Conservation (phyloP, 108 stramenopile genomes). For the Nannochloropsis gaditana region DNA sequence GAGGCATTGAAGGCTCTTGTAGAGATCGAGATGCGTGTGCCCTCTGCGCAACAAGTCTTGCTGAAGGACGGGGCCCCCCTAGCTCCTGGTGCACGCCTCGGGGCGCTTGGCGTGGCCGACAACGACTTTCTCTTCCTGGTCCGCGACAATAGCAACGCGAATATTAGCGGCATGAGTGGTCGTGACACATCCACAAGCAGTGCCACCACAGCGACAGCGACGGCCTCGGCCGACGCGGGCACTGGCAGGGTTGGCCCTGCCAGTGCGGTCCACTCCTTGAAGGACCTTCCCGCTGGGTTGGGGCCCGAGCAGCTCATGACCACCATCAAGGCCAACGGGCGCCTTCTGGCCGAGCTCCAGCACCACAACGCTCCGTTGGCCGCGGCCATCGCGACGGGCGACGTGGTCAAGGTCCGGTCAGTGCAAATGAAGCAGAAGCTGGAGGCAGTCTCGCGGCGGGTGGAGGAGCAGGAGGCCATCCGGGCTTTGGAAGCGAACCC, state of each 20-base stretch:
- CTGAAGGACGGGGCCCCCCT: not conserved
- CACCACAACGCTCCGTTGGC: constrained; percentile 44
- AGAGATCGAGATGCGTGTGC: not conserved
- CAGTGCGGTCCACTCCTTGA: not conserved
- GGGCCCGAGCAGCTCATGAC: constrained; percentile 27
- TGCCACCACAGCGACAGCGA: not conserved
- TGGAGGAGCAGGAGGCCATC: constrained; percentile 40
- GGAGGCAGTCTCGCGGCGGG: constrained; percentile 38
- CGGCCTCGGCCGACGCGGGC: not conserved
- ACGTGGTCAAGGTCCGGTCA: constrained; percentile 50
- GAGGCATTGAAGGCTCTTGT: not conserved
- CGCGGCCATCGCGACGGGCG: constrained; percentile 43
- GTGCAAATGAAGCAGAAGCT: constrained; percentile 52
- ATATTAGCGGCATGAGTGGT: not conserved
- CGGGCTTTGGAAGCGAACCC: constrained; percentile 40
- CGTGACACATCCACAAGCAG: not conserved
- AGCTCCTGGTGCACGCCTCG: not conserved
- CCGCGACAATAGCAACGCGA: not conserved
- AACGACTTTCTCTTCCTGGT: constrained; percentile 7
- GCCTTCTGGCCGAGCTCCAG: not conserved
- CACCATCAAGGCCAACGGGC: constrained; percentile 5
- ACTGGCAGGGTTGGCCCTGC: not conserved
- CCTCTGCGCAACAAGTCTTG: not conserved
- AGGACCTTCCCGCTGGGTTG: not conserved
- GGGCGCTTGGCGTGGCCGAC: not conserved